These are phyloP conservation scores for Hibiscus trionum DNA, from an alignment of 345 rosid genomes.

Conservation along the genomic window DNA sequence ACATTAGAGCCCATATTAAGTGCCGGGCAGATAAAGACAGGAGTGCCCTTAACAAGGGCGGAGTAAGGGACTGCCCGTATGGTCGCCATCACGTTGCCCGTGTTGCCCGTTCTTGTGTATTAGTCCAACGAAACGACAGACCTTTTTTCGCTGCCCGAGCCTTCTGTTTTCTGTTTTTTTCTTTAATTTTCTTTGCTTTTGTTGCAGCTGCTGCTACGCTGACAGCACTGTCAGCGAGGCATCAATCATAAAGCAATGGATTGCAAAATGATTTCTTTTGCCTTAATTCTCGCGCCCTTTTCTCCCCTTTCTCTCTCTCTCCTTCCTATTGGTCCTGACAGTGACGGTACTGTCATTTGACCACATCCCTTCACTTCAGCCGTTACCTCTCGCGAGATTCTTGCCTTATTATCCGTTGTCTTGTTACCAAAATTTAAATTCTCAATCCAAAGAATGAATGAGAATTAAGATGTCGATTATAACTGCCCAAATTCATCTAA, in stretches of 20 bases:
- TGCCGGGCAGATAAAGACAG: constrained; percentile 40
- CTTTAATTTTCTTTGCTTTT: neutral
- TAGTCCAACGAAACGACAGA: constrained; percentile 2
- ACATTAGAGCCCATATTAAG: constrained; percentile 24
- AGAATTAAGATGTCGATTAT: neutral
- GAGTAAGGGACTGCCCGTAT: constrained; percentile 13
- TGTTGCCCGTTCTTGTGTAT: neutral
- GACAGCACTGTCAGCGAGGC: constrained; percentile 45
- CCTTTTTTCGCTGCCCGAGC: neutral
- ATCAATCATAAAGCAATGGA: constrained; percentile 69
- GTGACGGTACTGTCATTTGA: constrained; percentile 29
- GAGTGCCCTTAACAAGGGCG: constrained; percentile 26
- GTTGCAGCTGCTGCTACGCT: constrained; percentile 21
- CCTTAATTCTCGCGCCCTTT: constrained; percentile 21
- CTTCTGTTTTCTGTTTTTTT: constrained; percentile 13
- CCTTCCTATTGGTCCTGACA: constrained; percentile 13
- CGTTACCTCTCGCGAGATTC: constrained; percentile 44
- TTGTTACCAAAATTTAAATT: neutral
- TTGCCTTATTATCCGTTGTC: constrained; percentile 37
- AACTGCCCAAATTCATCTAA: neutral
- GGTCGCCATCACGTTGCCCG: constrained; percentile 34
- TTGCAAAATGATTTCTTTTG: constrained; percentile 45
- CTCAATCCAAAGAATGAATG: neutral
- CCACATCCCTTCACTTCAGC: constrained; percentile 7
- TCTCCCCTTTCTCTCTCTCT: too few relatives aligned